Base-by-base conservation (phyloP, 192 early-diverging fungal genomes). In the Coemansia umbellata region DNA sequence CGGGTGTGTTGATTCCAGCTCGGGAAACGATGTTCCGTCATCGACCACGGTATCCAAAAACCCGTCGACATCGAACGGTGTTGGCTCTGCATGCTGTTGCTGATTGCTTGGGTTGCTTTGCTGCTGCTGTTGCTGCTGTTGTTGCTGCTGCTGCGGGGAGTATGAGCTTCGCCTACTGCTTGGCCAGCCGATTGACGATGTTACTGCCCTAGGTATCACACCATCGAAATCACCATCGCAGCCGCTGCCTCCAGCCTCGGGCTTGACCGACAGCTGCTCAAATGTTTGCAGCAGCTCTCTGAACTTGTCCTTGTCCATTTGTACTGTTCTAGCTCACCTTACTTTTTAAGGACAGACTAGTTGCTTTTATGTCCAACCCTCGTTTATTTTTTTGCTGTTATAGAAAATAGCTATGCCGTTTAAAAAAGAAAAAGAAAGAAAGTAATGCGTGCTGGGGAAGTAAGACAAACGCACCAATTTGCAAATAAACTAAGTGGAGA, bases 271-370 rank as follows among this genome's bases (percentile, higher is more conserved):
- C 13, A 55, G 65, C 49, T 75, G 65, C 50, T 75, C 72, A 24
- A 75, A 75, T 21, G 65, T 50, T 44, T 75, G 72, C 8, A 75
- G 53, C 8, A 75, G 65, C 49, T 68, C 65, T 35, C 65, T 61
- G 33, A 75, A 75, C 42, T 50, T 63, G 72, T 75, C 72, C 50
- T 75, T 75, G 45, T 75, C 65, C 72, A 75, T 75, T n/a, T n/a
- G n/a, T n/a, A n/a, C n/a, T n/a, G n/a, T n/a, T n/a, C n/a, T n/a
- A n/a, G n/a, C n/a, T n/a, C n/a, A n/a, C n/a, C n/a, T n/a, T n/a
- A n/a, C n/a, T n/a, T n/a, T n/a, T n/a, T n/a, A n/a, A n/a, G n/a
- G n/a, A n/a, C n/a, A n/a, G n/a, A n/a, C n/a, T n/a, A n/a, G n/a
- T n/a, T n/a, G n/a, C n/a, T n/a, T n/a, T n/a, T n/a, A n/a, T n/a